Percentiles rank a stretch among this genome's conserved stretches.
Evolutionary conservation across 352 stramenopile species (phyloP).

Genomic region (Phytopythium delawarense): DNA sequence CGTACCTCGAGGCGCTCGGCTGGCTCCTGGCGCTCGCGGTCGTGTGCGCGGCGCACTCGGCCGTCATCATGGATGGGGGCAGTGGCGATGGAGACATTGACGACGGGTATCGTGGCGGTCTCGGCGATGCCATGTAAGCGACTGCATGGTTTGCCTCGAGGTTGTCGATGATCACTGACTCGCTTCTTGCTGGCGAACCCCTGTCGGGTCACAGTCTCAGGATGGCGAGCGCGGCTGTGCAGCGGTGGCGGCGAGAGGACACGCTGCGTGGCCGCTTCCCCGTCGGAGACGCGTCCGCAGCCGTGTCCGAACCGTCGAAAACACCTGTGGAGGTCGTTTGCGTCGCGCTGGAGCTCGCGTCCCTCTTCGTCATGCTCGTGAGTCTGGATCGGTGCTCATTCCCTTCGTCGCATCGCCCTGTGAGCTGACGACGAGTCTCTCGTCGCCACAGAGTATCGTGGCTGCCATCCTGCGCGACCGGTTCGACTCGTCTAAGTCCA

Average conservation of each 20-base stretch:
- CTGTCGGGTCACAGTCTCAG: neutral
- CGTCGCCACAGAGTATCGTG: constrained; percentile 38
- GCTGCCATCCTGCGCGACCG: constrained; percentile 59
- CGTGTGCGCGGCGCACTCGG: neutral
- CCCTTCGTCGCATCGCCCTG: neutral
- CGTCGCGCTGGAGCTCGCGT: constrained; percentile 34
- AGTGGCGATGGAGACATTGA: neutral
- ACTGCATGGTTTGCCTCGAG: neutral
- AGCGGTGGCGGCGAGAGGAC: neutral
- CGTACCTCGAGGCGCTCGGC: neutral
- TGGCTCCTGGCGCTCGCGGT: constrained; percentile 2
- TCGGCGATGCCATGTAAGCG: neutral
- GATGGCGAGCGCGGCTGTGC: constrained; percentile 3
- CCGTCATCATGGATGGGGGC: neutral
- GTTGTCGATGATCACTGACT: neutral
- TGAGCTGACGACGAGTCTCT: neutral
- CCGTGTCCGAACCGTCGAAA: neutral
- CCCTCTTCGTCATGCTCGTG: constrained; percentile 43
- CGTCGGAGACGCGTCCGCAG: neutral
- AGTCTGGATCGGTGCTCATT: neutral
- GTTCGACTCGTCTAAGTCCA: constrained; percentile 28
- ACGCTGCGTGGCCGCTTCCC: neutral
- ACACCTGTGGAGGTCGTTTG: constrained; percentile 20
- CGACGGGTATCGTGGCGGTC: neutral
- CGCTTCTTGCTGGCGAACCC: neutral